Evolutionary conservation across 345 rosid species (phyloP).

Genomic region (Eucalyptus tenuipes): DNA sequence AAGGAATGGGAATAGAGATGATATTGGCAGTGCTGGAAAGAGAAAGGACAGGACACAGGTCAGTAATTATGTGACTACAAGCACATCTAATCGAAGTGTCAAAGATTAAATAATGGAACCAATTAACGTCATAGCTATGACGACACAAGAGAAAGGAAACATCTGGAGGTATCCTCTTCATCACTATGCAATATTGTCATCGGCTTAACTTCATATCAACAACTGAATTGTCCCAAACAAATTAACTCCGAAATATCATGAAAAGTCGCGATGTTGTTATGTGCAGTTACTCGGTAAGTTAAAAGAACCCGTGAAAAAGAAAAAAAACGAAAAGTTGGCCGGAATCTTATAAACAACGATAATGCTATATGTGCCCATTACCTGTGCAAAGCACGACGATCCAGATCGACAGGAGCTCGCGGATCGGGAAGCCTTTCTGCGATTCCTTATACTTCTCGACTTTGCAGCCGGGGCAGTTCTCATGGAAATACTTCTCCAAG

Average conservation of each 20-base stretch:
- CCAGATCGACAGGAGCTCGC: slow-evolving; percentile 55
- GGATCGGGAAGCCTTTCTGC: slow-evolving; percentile 47
- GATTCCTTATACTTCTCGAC: slow-evolving; percentile 46
- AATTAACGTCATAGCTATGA: not conserved
- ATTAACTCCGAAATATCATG: not conserved
- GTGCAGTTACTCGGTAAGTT: not conserved
- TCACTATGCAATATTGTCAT: not conserved
- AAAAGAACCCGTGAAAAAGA: not conserved
- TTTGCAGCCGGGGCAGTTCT: slow-evolving; percentile 77
- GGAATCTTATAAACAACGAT: not conserved
- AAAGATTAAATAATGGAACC: not conserved
- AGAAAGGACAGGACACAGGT: not conserved
- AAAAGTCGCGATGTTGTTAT: not conserved
- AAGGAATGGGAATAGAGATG: slow-evolving; percentile 82
- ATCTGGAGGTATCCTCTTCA: not conserved
- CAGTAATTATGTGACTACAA: not conserved
- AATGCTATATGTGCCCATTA: not conserved
- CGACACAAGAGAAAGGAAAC: not conserved
- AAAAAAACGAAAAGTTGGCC: not conserved
- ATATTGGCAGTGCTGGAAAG: slow-evolving; percentile 82
- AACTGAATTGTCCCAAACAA: not conserved
- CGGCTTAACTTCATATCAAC: not conserved
- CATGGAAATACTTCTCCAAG: slow-evolving; percentile 40
- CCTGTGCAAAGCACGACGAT: slow-evolving; percentile 61
- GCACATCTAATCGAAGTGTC: not conserved